A percentile compares a stretch with the other conserved stretches of the same genome.
These are phyloP conservation scores for Mycena capillaripes DNA, from an alignment of 768 basidiomycete species.

Conservation along the genomic window DNA sequence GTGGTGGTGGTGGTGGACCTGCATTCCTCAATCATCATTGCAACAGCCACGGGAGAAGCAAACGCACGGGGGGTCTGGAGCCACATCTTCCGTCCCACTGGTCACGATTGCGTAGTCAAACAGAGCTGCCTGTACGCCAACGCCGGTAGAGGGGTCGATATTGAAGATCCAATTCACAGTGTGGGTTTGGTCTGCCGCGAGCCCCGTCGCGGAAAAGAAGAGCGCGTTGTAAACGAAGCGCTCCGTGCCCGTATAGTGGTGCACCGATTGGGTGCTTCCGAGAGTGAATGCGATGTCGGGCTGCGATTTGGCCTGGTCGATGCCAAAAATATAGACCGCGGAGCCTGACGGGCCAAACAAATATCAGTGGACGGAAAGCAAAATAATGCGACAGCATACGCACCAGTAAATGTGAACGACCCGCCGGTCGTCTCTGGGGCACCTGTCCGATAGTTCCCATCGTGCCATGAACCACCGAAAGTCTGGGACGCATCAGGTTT, in stretches of 20 bases:
- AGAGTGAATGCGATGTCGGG: slow-evolving; percentile 33
- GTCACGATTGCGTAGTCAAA: slow-evolving; percentile 37
- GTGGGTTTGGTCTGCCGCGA: slow-evolving; percentile 27
- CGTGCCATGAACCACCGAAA: slow-evolving; percentile 19
- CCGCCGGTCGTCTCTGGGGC: slow-evolving; percentile 24
- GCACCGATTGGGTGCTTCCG: slow-evolving; percentile 3
- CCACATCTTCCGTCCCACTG: slow-evolving; percentile 20
- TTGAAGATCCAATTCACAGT: slow-evolving; percentile 32
- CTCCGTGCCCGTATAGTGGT: slow-evolving; percentile 32
- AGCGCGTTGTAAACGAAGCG: slow-evolving; percentile 34
- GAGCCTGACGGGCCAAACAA: slow-evolving; percentile 23
- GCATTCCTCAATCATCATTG: not conserved
- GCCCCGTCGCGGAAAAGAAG: slow-evolving; percentile 35
- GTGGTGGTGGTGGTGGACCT: not conserved
- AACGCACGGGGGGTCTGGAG: not conserved
- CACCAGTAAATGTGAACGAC: slow-evolving; percentile 36
- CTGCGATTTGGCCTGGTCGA: slow-evolving; percentile 31
- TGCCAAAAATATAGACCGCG: slow-evolving; percentile 35
- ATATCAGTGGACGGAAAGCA: not conserved
- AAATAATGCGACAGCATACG: not conserved
- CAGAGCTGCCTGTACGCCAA: slow-evolving; percentile 25
- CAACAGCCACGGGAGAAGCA: not conserved
- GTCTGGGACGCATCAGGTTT: slow-evolving; percentile 30
- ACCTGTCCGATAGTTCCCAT: slow-evolving; percentile 31
- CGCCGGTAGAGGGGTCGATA: slow-evolving; percentile 17